Evolutionary conservation across 2,329 filamentous ascomycete genomes (phyloP).

Genomic region (Lachnellula suecica): DNA sequence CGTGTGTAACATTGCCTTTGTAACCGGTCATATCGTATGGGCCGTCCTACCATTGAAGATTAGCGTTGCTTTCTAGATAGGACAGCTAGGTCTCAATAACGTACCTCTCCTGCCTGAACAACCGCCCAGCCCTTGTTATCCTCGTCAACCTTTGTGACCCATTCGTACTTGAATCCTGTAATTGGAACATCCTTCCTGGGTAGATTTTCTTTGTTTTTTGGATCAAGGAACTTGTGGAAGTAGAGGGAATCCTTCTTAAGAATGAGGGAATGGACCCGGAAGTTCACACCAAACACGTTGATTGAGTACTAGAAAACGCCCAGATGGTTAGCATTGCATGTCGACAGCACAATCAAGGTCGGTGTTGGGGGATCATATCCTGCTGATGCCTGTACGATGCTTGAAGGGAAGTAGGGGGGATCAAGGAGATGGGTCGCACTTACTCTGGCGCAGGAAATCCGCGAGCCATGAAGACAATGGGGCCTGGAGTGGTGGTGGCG

Average conservation of each 20-base stretch:
- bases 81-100: neutral
- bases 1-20: neutral
- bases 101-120: neutral
- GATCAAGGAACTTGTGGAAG: slow-evolving; percentile 6
- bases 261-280: slow-evolving; percentile 1
- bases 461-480: too few species aligned
- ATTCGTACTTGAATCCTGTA: slow-evolving; percentile 3
- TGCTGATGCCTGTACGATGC: too few species aligned
- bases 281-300: slow-evolving; percentile 10
- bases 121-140: neutral
- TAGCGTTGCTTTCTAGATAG: neutral
- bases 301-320: too few species aligned
- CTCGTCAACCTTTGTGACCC: slow-evolving; percentile 4
- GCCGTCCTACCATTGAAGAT: neutral
- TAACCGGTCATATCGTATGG: neutral
- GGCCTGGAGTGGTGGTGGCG: too few species aligned
- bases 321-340: too few species aligned
- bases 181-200: neutral
- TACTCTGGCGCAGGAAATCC: too few species aligned
- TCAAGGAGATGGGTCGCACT: too few species aligned
- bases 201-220: neutral
- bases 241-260: slow-evolving; percentile 5
- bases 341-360: too few species aligned
- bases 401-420: too few species aligned
- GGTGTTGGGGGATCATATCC: too few species aligned